These are phyloP conservation scores for Adansonia gregorii DNA, from an alignment of 441 rosid genomes.

Conservation along the genomic window DNA sequence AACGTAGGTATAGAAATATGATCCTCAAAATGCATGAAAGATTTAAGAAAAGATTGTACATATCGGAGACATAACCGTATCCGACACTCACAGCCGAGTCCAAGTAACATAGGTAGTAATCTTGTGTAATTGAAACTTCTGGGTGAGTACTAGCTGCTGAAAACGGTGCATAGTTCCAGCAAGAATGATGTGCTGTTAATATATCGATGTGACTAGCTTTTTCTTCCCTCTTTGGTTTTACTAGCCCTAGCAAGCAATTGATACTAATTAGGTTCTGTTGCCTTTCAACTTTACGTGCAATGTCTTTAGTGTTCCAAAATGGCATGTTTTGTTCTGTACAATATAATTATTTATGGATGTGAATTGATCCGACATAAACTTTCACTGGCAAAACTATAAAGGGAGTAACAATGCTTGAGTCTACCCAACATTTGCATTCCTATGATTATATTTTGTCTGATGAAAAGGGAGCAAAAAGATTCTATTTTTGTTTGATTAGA, in stretches of 20 bases:
- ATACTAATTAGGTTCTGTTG: background rate
- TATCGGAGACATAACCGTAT: too few species aligned
- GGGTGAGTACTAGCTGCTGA: background rate
- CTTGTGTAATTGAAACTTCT: background rate
- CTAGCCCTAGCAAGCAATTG: background rate
- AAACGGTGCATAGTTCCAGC: background rate
- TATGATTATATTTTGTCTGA: background rate
- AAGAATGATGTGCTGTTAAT: background rate
- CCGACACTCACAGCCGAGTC: too few species aligned
- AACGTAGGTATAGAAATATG: too few species aligned
- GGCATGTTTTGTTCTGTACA: background rate
- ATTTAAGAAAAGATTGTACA: too few species aligned
- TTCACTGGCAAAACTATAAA: background rate
- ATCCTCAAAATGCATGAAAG: too few species aligned
- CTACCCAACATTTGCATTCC: background rate
- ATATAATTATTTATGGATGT: background rate
- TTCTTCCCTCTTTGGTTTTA: background rate
- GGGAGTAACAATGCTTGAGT: background rate
- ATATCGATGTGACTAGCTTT: background rate
- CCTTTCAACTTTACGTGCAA: background rate
- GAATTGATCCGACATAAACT: background rate
- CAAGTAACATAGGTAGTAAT: background rate
- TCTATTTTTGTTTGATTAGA: background rate
- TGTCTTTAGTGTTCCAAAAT: too few species aligned
- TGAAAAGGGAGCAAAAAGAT: background rate